Conservation (phyloP, 2,329 filamentous ascomycete species). For the Rutstroemia sp. region DNA sequence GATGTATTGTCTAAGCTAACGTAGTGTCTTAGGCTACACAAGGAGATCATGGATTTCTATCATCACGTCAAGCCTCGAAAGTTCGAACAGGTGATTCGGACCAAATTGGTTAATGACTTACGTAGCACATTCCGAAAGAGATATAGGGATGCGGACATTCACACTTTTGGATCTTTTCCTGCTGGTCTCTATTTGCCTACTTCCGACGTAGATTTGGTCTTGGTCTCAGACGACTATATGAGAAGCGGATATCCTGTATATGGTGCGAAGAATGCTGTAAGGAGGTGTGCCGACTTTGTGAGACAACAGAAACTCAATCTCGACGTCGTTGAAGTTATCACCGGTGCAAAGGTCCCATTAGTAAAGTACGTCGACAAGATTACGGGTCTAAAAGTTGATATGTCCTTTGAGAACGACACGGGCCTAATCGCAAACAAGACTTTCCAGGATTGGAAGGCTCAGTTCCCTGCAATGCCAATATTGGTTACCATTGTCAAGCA, state of each 20-base stretch:
- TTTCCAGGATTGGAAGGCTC: constrained; percentile 69
- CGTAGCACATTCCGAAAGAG: constrained; percentile 48
- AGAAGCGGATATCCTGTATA: constrained; percentile 40
- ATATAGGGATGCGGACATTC: constrained; percentile 53
- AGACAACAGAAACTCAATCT: constrained; percentile 48
- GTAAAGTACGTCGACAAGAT: constrained; percentile 79
- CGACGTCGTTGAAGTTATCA: constrained; percentile 59
- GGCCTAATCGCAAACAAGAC: constrained; percentile 75
- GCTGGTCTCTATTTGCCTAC: constrained; percentile 69
- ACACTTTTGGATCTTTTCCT: constrained; percentile 88
- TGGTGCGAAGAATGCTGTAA: constrained; percentile 36
- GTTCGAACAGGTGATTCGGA: constrained; percentile 71
- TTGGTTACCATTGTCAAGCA: constrained; percentile 89
- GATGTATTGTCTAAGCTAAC: constrained; percentile 13
- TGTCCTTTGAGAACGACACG: constrained; percentile 89
- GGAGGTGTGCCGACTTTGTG: constrained; percentile 55
- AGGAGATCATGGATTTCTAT: constrained; percentile 86
- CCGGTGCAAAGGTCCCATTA: constrained; percentile 76
- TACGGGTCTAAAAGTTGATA: constrained; percentile 78
- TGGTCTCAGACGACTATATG: constrained; percentile 57
- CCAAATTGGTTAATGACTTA: constrained; percentile 64
- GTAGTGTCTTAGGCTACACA: constrained; percentile 58
- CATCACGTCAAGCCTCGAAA: constrained; percentile 69
- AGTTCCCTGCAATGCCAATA: constrained; percentile 78
- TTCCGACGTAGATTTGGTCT: constrained; percentile 90